Evolutionary conservation across 179 eudicot genomes (phyloP), one percentile per base, ranked within the genome.

Genomic region (Silene noctiflora): DNA sequence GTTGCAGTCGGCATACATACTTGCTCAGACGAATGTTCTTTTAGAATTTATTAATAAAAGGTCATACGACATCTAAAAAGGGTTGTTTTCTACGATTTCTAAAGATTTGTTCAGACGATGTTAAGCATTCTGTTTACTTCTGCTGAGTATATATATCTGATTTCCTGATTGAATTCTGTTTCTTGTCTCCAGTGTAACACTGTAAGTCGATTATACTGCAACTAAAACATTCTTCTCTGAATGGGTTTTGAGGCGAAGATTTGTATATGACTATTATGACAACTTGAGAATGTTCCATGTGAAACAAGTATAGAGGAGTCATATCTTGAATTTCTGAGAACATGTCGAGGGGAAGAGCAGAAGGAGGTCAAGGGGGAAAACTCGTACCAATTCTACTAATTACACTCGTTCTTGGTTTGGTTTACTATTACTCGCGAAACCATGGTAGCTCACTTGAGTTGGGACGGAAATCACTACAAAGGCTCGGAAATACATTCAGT

Each of bases 331-430:
- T 42, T 14, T 77, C 39, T 13, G 11, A 17, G 19, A 21, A 73
- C 69, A 83, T 73, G 82, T 74, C 61, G 24, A 80, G 86, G 69
- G 79, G 75, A 62, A 83, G 86, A 35, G 72, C 69, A 46, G 83
- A 80, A 44, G 81, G 83, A 60, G 77, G 83, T 2, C 83, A 75
- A 67, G 76, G 74, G 21, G 77, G 78, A 29, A 83, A 35, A 73
- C 46, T 83, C 58, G 56, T 80, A 58, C 83, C 74, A 13, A 22
- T 78, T 59, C 21, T 83, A 58, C 51, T 83, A 13, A 31, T 77
- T 5, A 59, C 53, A 20, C 72, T 78, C 20, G 25, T 77, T 66
- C 21, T 83, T 66, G 79, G 83, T 67, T 56, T 81, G 72, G 29
- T 83, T 71, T 80, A 83, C 68, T 53, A 80, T 5, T 83, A 80